Base-by-base conservation (phyloP, 1,139 yeast genomes). In the Meyerozyma carpophila region DNA sequence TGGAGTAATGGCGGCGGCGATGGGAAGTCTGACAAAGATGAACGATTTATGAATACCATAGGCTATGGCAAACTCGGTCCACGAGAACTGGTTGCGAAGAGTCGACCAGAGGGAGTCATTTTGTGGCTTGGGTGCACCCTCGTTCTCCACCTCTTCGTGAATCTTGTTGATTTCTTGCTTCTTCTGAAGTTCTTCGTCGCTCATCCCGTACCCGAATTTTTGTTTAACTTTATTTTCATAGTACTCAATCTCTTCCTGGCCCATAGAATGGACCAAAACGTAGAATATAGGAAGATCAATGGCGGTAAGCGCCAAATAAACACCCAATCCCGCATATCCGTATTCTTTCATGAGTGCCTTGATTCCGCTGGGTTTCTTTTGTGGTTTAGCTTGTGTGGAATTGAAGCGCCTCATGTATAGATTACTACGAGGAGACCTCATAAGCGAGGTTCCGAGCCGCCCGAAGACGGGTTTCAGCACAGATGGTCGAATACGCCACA, bases 1-100 rank as follows among this genome's bases (percentile, higher is more conserved):
- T 1, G 98, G 99, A 0, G 98, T 90, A 16, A 91, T 77, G 5
- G 96, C 96, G 0, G 97, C 97, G 1, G 97, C 84, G 36, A 90
- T 64, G 10, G 99, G 98, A 8, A 93, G 68, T 51, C 99, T 77
- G 37, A 89, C 75, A 52, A 93, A 79, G 10, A 84, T 77, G 49
- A 91, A 73, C 5, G 94, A 80, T 67, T 94, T 93, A 70, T 93
- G 98, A 43, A 93, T 70, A 5, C 96, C 96, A 61, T 93, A 93
- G 0, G 98, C 98, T 50, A 94, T 76, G 16, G 89, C 83, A 54
- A 89, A 81, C 62, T 93, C 97, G 2, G 77, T 68, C 75, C 74
- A 72, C 11, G 77, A 71, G 49, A 73, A 73, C 54, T 69, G 75
- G 8, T 66, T 52, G 25, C 42, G 31, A 10, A n/a, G 37, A 0